Percentiles rank a stretch among this genome's conserved stretches.
These are phyloP conservation scores for Zalerion maritima DNA, from an alignment of 495 filamentous ascomycete genomes.

Conservation along the genomic window DNA sequence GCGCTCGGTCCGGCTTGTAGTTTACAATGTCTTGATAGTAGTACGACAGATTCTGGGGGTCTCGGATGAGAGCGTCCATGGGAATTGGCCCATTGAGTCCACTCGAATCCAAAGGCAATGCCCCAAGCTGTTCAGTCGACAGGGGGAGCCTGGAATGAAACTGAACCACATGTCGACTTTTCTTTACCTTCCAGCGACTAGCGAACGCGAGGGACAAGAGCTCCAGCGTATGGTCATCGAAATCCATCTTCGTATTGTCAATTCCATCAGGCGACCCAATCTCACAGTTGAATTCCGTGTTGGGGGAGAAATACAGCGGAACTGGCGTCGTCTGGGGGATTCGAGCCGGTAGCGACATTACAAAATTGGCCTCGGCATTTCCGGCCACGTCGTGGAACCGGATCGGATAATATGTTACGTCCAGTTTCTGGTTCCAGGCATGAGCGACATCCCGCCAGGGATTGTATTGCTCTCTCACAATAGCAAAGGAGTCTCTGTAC, in stretches of 20 bases:
- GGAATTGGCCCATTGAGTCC: conserved; percentile 2
- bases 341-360: conserved; percentile 29
- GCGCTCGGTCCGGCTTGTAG: conserved; percentile 19
- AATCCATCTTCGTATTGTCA: no score
- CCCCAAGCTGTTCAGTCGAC: conserved; percentile 5
- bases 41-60: conserved; percentile 13
- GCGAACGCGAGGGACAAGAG: no score
- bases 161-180: no score
- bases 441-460: conserved; percentile 51
- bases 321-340: conserved; percentile 29
- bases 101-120: conserved; percentile 6
- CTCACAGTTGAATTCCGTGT: no score
- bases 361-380: conserved; percentile 21
- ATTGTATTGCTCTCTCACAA: conserved; percentile 42
- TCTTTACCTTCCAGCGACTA: no score
- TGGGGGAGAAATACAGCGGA: conserved; percentile 33
- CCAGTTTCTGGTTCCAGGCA: conserved; percentile 26
- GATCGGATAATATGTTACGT: conserved; percentile 14
- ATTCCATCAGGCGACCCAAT: no score
- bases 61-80: conserved; percentile 19
- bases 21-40: conserved; percentile 18
- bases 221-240: no score
- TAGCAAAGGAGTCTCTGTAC: conserved; percentile 29
- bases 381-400: conserved; percentile 18
- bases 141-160: no score